Base-by-base conservation (phyloP, 768 basidiomycete genomes). In the Amanita rubescens region DNA sequence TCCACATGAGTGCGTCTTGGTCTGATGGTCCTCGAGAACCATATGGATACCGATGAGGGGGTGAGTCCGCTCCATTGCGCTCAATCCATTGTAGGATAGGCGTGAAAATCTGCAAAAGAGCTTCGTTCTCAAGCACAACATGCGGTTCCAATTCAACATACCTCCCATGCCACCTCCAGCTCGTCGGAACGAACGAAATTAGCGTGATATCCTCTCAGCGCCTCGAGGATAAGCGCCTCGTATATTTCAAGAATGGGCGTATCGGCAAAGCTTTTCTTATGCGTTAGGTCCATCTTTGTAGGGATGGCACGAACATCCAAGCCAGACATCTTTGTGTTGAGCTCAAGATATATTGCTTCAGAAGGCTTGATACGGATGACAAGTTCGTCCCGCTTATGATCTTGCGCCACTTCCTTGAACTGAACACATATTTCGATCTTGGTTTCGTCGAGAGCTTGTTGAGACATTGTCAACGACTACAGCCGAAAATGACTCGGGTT, bases 101-200 rank as follows among this genome's bases (percentile, higher is more conserved):
- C 20, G 92, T 94, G 74, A 93, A 94, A 62, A 94, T 94, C 90
- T 93, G 62, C 20, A 50, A 41, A 52, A 53, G 20, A n/a, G n/a
- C 48, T 37, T 39, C 15, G 11, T 35, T 37, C 32, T 44, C 27
- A 35, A 2, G 9, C 35, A 10, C 14, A 53, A 45, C 48, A 22
- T 41, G 34, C 8, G n/a, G 17, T 30, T 3, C n/a, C 22, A 53
- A 15, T 33, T 30, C 37, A 50, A 68, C 79, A 44, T 46, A 90
- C 91, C 85, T 95, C 96, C 95, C 95, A 99, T 2, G 95, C 96
- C 49, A 87, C 85, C 63, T 97, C 95, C 61, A 99, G 77, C 70
- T 99, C 95, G 69, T 99, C 95, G 67, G 97, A 81, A 57, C 95
- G 84, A 55, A 99, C 95, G 75, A 99, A 99, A 76, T 99, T 99